Evolutionary conservation across 805 yeast species (phyloP).

Genomic region (Cyberlindnera veronae): DNA sequence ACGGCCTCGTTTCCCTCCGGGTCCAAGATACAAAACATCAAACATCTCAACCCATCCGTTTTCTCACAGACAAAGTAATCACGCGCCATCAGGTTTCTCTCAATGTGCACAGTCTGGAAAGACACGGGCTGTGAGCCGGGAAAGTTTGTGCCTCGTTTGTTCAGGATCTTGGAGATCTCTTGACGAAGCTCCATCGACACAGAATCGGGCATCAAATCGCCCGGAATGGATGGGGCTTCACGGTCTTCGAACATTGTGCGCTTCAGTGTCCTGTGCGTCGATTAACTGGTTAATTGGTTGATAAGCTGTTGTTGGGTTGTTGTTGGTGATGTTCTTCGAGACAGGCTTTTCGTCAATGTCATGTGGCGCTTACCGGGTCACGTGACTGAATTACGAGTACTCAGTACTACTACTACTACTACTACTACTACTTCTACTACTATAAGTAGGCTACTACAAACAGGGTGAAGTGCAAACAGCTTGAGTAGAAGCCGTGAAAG

Average conservation of each 20-base stretch:
- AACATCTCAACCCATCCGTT: conserved; percentile 86
- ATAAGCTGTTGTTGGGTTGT: too few species aligned
- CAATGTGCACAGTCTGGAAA: conserved; percentile 71
- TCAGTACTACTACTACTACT: too few species aligned
- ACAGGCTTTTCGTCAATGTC: too few species aligned
- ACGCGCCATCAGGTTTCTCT: conserved; percentile 53
- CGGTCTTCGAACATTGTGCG: conserved; percentile 29
- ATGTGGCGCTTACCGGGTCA: too few species aligned
- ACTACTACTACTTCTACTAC: too few species aligned
- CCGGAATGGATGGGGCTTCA: conserved; percentile 84
- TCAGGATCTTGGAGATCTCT: conserved; percentile 61
- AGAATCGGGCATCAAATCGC: conserved; percentile 68
- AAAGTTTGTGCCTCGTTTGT: conserved; percentile 53
- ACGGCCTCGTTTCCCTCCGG: conserved; percentile 83
- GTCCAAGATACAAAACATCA: conserved; percentile 62
- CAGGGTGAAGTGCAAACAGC: too few species aligned
- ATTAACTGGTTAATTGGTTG: not conserved
- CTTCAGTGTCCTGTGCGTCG: too few species aligned
- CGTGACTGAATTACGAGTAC: too few species aligned
- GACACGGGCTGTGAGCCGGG: conserved; percentile 97
- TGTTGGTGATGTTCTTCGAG: too few species aligned
- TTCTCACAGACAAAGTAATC: conserved; percentile 96
- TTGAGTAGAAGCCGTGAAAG: too few species aligned
- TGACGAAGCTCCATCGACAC: conserved; percentile 64
- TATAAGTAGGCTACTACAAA: too few species aligned